These are phyloP conservation scores for Albugo laibachii DNA, from an alignment of 352 stramenopile species.

Conservation along the genomic window DNA sequence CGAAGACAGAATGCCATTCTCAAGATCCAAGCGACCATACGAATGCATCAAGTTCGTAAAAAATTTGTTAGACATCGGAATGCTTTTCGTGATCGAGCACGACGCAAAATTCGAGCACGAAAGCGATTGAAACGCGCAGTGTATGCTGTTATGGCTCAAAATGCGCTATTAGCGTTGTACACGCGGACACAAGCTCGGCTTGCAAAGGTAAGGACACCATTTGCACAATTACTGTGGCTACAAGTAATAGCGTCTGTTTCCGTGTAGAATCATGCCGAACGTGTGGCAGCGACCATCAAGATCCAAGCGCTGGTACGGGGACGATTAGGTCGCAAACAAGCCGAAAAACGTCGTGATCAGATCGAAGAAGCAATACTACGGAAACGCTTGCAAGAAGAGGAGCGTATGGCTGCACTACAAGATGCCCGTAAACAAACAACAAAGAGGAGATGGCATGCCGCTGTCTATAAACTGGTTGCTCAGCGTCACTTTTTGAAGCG, in stretches of 20 bases:
- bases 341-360: conserved; percentile 32
- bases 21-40: conserved; percentile 69
- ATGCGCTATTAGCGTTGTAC: conserved; percentile 51
- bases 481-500: conserved; percentile 64
- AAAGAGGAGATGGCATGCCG: conserved; percentile 57
- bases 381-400: conserved; percentile 52
- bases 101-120: conserved; percentile 36
- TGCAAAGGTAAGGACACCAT: conserved; percentile 5
- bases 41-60: conserved; percentile 73
- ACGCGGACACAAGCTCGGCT: conserved; percentile 26
- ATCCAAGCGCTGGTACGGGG: conserved; percentile 67
- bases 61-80: conserved; percentile 58
- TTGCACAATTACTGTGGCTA: background rate
- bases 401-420: conserved; percentile 17
- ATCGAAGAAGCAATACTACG: conserved; percentile 60
- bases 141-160: conserved; percentile 32
- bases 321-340: conserved; percentile 57
- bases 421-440: conserved; percentile 55
- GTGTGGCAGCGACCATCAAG: conserved; percentile 34
- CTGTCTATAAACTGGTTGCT: conserved; percentile 40
- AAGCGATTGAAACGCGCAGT: conserved; percentile 60
- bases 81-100: conserved; percentile 33
- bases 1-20: conserved; percentile 53
- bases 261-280: conserved; percentile 13
- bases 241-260: background rate